A percentile compares a stretch with the other conserved stretches of the same genome.
Conservation (phyloP, 176 grass and related monocot species). For the Rhynchospora tenuis region DNA sequence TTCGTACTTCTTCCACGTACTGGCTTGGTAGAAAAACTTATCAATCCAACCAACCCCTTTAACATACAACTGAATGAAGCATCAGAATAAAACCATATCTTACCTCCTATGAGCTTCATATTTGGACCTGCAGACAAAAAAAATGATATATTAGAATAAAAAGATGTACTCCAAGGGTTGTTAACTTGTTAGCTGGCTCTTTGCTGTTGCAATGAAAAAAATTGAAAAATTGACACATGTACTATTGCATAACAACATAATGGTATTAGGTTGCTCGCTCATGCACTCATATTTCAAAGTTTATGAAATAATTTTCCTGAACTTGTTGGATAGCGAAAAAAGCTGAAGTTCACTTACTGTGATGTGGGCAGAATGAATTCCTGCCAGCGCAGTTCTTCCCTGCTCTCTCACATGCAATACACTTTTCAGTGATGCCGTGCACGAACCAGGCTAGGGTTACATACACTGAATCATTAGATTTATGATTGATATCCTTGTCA, state of each 20-base stretch:
- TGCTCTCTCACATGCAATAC: neutral
- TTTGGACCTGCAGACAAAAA: slow-evolving; percentile 15
- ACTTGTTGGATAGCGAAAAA: neutral
- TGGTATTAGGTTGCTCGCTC: neutral
- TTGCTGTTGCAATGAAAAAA: neutral
- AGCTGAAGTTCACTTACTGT: neutral
- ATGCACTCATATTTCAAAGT: too few relatives aligned
- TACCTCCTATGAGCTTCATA: slow-evolving; percentile 26
- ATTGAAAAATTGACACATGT: neutral
- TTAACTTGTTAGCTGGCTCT: neutral
- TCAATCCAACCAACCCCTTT: neutral
- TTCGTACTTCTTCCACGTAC: neutral
- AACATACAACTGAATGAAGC: neutral
- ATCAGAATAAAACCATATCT: neutral
- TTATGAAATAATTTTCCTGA: neutral
- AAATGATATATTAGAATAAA: neutral
- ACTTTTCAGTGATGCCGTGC: neutral
- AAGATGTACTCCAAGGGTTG: neutral
- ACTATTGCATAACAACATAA: neutral
- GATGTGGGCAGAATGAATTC: slow-evolving; percentile 24
- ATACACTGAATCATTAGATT: neutral
- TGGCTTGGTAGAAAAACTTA: neutral
- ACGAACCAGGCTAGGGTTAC: neutral
- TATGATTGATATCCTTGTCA: too few relatives aligned
- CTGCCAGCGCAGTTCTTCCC: neutral